These are phyloP conservation scores for Lagenidium giganteum DNA, from an alignment of 352 stramenopile genomes.

Conservation along the genomic window DNA sequence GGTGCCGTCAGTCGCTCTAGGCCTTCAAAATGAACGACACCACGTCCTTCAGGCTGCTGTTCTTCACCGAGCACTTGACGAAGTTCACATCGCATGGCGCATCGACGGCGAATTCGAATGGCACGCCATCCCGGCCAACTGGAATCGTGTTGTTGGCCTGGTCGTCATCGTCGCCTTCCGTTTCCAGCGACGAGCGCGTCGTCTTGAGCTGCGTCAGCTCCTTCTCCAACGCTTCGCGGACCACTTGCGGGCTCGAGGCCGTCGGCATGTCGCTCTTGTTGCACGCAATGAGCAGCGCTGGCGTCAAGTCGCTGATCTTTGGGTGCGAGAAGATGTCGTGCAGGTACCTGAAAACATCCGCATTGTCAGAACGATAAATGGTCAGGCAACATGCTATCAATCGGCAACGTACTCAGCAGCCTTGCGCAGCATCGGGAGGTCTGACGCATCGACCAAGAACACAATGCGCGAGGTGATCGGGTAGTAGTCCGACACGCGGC, in stretches of 20 bases:
- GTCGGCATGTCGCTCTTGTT: slow-evolving; percentile 73
- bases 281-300: slow-evolving; percentile 71
- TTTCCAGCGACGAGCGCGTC: slow-evolving; percentile 82
- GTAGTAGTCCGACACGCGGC: slow-evolving; percentile 70
- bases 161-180: slow-evolving; percentile 76
- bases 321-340: slow-evolving; percentile 85
- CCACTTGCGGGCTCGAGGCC: slow-evolving; percentile 35
- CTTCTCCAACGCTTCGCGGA: slow-evolving; percentile 68
- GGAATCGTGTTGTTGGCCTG: slow-evolving; percentile 42
- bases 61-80: slow-evolving; percentile 65
- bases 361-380: not conserved
- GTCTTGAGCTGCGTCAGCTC: slow-evolving; percentile 84
- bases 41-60: slow-evolving; percentile 50
- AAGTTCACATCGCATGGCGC: slow-evolving; percentile 77
- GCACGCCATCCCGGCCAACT: slow-evolving; percentile 62
- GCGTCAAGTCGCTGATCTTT: slow-evolving; percentile 73
- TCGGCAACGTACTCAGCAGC: slow-evolving; percentile 77
- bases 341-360: slow-evolving; percentile 38
- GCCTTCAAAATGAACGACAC: slow-evolving; percentile 71
- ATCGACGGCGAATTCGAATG: slow-evolving; percentile 80
- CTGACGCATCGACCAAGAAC: slow-evolving; percentile 72
- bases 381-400: too few relatives aligned
- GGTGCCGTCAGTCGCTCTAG: too few relatives aligned
- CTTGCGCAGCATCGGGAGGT: slow-evolving; percentile 61
- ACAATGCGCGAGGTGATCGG: slow-evolving; percentile 60